Conservation (phyloP, 1,284 basidiomycete species). For the Ceratobasidium sp. region DNA sequence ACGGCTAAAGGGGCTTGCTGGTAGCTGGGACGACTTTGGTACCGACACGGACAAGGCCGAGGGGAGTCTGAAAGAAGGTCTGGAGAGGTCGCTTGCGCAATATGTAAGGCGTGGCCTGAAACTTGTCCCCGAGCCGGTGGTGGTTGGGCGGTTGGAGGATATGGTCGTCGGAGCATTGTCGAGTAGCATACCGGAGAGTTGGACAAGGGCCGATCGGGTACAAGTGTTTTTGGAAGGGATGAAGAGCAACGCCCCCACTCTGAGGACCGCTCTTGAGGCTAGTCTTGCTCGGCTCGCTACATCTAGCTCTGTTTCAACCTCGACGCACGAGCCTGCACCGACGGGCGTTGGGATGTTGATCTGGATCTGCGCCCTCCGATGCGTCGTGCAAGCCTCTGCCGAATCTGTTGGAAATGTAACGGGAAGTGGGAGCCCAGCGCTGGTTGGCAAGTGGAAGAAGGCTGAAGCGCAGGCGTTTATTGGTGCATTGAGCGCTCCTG, state of each 20-base stretch:
- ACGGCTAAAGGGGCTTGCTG: slow-evolving; percentile 11
- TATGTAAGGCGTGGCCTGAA: slow-evolving; percentile 48
- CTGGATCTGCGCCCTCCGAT: slow-evolving; percentile 64
- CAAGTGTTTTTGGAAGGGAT: slow-evolving; percentile 43
- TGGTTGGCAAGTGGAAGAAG: slow-evolving; percentile 71
- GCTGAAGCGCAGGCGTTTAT: slow-evolving; percentile 71
- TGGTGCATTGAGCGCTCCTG: slow-evolving; percentile 55
- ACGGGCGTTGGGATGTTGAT: slow-evolving; percentile 59
- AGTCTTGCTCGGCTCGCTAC: not conserved
- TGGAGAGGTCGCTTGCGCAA: slow-evolving; percentile 40
- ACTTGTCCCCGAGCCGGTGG: slow-evolving; percentile 47
- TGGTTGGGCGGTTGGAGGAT: slow-evolving; percentile 47
- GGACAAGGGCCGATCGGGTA: slow-evolving; percentile 42
- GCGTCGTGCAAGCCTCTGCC: slow-evolving; percentile 62
- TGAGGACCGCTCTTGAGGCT: slow-evolving; percentile 51
- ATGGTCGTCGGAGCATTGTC: slow-evolving; percentile 49
- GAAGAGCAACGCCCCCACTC: slow-evolving; percentile 55
- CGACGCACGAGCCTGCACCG: slow-evolving; percentile 49
- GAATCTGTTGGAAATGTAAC: slow-evolving; percentile 55
- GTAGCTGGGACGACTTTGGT: slow-evolving; percentile 4
- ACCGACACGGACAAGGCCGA: not conserved
- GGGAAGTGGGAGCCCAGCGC: slow-evolving; percentile 59
- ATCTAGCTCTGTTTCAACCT: slow-evolving; percentile 47
- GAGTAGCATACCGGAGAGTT: slow-evolving; percentile 49
- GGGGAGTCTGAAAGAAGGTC: not conserved